Base-by-base conservation (phyloP, 2,329 filamentous ascomycete genomes). In the Orbilia blumenaviensis region DNA sequence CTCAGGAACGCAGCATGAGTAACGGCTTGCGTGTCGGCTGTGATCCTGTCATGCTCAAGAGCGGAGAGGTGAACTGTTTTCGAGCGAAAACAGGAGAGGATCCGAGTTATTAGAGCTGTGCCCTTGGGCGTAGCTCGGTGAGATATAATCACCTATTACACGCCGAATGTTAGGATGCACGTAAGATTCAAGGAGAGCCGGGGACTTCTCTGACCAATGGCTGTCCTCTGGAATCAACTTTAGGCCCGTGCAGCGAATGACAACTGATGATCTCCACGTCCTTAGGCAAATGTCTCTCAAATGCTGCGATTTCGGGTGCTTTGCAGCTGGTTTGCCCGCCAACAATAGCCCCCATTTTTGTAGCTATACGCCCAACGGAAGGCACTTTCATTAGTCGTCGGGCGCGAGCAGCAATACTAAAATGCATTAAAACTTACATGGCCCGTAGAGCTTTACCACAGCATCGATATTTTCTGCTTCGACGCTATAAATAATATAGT, bases 241-340 rank as follows among this genome's bases (percentile, higher is more conserved):
- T 91, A 16, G 95, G 95, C 0, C 95, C 95, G 83, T 99, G 95
- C 14, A 99, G 89, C 23, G 95, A 98, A 85, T 99, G 95, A 83
- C 94, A 97, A 2, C 93, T 97, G 66, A 99, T 88, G 79, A 99
- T 97, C 81, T 96, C 90, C 81, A 97, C 92, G 83, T 99, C 95
- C 36, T 85, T 81, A 0, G 95, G 95, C 16, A 99, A 88, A 84
- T 97, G 88, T 79, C 89, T 89, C 80, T 98, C 94, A 80, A 99
- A 97, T 2, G 95, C 94, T 36, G 89, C 89, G 81, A 99, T 95
- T 83, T 99, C 95, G 18, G 95, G 95, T 56, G 93, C 93, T 84
- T 99, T 99, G 87, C 95, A 99, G 0, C 95, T 98, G 0, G 95
- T 99, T 83, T 99, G 95, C 7, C 95, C 95, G 74, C 95, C 96